phyloP scores from a whole-genome alignment of 441 rosid genomes.

The Adansonia grandidieri region DNA sequence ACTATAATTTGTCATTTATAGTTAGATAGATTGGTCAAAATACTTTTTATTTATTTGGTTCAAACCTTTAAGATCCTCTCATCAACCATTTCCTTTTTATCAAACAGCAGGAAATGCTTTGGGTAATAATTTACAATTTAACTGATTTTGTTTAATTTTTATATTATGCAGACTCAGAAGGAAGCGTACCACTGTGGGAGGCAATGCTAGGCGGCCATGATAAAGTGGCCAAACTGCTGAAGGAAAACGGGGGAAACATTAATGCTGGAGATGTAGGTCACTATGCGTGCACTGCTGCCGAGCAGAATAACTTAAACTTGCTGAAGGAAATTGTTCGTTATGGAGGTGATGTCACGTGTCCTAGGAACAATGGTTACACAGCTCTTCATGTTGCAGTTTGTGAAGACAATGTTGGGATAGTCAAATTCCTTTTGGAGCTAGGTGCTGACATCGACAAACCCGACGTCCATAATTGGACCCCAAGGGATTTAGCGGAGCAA shows the following conservation, averaged over 20 bases:
- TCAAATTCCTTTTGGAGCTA: neutral
- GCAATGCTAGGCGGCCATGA: conserved; percentile 64
- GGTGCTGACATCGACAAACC: neutral
- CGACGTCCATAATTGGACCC: neutral
- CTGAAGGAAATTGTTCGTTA: neutral
- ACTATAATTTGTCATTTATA: neutral
- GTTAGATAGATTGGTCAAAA: neutral
- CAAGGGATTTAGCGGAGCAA: neutral
- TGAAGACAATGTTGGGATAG: neutral
- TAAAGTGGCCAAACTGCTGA: conserved; percentile 51
- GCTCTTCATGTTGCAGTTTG: conserved; percentile 11
- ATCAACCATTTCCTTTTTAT: neutral
- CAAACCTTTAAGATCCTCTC: conserved; percentile 1
- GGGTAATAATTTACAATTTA: neutral
- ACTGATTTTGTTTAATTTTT: conserved; percentile 14
- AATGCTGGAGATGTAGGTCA: conserved; percentile 58
- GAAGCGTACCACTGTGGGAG: conserved; percentile 86
- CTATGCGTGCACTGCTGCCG: conserved; percentile 59
- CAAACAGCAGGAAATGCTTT: neutral
- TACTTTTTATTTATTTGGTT: neutral
- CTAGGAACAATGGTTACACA: conserved; percentile 3
- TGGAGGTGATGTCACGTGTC: neutral
- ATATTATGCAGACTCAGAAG: conserved; percentile 69
- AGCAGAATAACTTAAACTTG: conserved; percentile 29
- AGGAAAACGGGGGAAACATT: conserved; percentile 69